Evolutionary conservation across 2,329 filamentous ascomycete species (phyloP), one percentile per base, ranked within the genome.

Genomic region (Alternaria sp.): DNA sequence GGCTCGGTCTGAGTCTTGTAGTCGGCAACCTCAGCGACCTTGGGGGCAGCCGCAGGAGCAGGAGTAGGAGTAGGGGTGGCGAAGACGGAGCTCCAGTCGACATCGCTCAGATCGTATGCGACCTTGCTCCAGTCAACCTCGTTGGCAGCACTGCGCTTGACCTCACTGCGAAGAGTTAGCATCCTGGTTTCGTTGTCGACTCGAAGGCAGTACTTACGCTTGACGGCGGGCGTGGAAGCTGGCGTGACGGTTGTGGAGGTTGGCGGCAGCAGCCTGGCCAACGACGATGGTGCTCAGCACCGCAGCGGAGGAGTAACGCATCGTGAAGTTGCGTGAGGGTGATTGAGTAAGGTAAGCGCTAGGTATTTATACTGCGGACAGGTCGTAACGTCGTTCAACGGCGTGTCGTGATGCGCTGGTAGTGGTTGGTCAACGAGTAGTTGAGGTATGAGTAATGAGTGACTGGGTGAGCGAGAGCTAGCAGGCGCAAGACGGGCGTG

Each of bases 231-330:
- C 73, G 63, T 80, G 78, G 74, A 80, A 79, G 69, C 69, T 73
- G 66, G 76, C 74, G 61, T 80, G 77, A 47, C 76, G 72, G 71
- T 74, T 70, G 68, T 74, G 71, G 46, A 70, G 44, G 66, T 73
- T 69, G 62, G 62, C 68, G 58, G 77, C 77, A 45, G 76, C 74
- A 59, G 75, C 76, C 69, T 76, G 73, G 63, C 77, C 76, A 66
- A 72, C 71, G 59, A 73, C 77, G 63, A 79, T 68, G 70, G 77
- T 76, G 77, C 74, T 72, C 68, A 80, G 70, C 75, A 79, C 76
- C 68, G 77, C 54, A 61, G 76, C 75, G 67, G 77, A 73, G 36
- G 74, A 72, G 70, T 75, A 80, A 65, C 71, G 77, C 77, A 80
- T 80, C 47, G 67, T 66, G 72, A 54, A 32, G 36, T 55, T 43